Evolutionary conservation across 805 yeast species (phyloP), one percentile per base, ranked within the genome.

Genomic region (Metschnikowia santaceciliae): DNA sequence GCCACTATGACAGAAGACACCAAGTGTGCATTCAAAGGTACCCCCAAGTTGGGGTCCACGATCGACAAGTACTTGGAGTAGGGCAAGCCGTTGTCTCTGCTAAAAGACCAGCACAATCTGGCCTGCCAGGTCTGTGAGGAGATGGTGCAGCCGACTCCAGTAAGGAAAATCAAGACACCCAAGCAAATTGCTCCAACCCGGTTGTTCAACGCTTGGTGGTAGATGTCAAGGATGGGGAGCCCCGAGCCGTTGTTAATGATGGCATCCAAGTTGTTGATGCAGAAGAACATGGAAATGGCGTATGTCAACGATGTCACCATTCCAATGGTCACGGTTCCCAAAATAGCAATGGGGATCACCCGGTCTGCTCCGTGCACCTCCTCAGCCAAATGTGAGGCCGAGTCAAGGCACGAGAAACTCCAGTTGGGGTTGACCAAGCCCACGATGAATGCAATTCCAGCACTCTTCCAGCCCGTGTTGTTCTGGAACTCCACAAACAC

Each of bases 1-100:
- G 69, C 71, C 23, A 70, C 72, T 53, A 65, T 56, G 47, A 57
- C 54, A 8, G 69, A 58, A 19, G 74, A 67, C 46, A 71, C 67
- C 52, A 69, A 56, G 61, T 72, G 76, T 8, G 76, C 76, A 48
- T 69, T 68, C 42, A 72, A 59, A 17, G 76, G 76, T 15, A 72
- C 69, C 11, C 73, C 72, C 48, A 64, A 53, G 51, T 67, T 69
- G 32, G 72, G 71, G 61, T 71, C 69, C 20, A 72, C 65, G 33
- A 63, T 61, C n/a, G 70, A 57, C 58, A 69, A 68, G 56, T 66
- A 64, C 57, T 68, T 69, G 54, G 75, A 70, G 44, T 62, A 66
- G n/a, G 76, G 76, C 57, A 72, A 66, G 11, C 76, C 76, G 50
- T 69, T 67, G 65, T 72, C 76, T 65, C 76, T 67, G 45, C 72